These are phyloP conservation scores for Ophiosphaerella narmari DNA, from an alignment of 2,329 filamentous ascomycete species.

Conservation along the genomic window DNA sequence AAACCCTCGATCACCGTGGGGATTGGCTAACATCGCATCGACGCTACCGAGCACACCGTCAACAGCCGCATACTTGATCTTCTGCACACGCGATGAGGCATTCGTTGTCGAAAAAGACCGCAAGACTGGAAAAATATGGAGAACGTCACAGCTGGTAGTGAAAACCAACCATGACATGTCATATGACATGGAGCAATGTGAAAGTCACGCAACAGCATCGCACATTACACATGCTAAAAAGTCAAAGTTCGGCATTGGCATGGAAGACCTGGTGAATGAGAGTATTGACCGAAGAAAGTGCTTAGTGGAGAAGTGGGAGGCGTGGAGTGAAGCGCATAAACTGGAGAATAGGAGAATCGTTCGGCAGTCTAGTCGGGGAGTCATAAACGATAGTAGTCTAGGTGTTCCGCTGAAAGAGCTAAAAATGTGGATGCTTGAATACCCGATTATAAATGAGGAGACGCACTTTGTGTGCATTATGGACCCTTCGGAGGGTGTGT, in stretches of 20 bases:
- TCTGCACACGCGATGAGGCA: slow-evolving; percentile 56
- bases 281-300: slow-evolving; percentile 41
- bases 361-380: too few relatives aligned
- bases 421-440: slow-evolving; percentile 55
- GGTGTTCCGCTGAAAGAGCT: slow-evolving; percentile 46
- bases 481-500: slow-evolving; percentile 56
- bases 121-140: slow-evolving; percentile 50
- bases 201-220: not conserved
- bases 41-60: slow-evolving; percentile 48
- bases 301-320: slow-evolving; percentile 34
- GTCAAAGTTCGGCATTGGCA: slow-evolving; percentile 14
- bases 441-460: slow-evolving; percentile 61
- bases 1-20: not conserved
- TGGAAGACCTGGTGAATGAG: slow-evolving; percentile 39
- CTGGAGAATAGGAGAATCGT: slow-evolving; percentile 14
- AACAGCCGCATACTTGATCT: slow-evolving; percentile 62
- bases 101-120: slow-evolving; percentile 63
- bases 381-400: not conserved
- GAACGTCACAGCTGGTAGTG: slow-evolving; percentile 57
- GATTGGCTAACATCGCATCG: slow-evolving; percentile 27
- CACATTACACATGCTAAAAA: slow-evolving; percentile 12
- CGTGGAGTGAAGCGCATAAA: slow-evolving; percentile 2
- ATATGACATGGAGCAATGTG: slow-evolving; percentile 10
- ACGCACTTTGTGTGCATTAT: slow-evolving; percentile 64
- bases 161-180: slow-evolving; percentile 61